Percentiles rank a stretch among this genome's conserved stretches.
phyloP scores from a whole-genome alignment of 2,329 filamentous ascomycete genomes.

The Aureobasidium sp. region DNA sequence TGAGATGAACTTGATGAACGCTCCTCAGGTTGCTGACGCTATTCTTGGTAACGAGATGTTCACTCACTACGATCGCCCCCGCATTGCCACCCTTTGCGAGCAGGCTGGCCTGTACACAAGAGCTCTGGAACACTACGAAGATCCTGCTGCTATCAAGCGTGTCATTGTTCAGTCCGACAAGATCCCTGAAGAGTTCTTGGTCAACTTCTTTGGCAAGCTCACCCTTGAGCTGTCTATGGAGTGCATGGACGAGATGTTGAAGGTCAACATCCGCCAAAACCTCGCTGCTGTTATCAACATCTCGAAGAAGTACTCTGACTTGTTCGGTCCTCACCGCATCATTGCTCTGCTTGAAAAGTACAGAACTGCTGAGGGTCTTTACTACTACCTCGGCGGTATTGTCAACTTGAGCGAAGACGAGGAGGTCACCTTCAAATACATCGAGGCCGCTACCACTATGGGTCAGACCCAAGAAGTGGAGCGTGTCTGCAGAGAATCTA shows the following conservation, averaged over 20 bases:
- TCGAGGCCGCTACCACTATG: constrained; percentile 91
- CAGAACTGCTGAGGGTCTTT: constrained; percentile 91
- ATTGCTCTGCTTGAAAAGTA: constrained; percentile 97
- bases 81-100: constrained; percentile 86
- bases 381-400: constrained; percentile 96
- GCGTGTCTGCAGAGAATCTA: constrained; percentile 91
- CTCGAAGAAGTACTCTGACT: constrained; percentile 94
- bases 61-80: constrained; percentile 85
- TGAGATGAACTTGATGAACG: constrained; percentile 97
- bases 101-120: constrained; percentile 65
- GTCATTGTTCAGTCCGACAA: constrained; percentile 78
- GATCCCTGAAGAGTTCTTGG: constrained; percentile 83
- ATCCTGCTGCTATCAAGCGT: constrained; percentile 81
- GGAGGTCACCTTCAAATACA: constrained; percentile 98
- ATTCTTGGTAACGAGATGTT: constrained; percentile 99
- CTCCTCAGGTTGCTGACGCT: constrained; percentile 93
- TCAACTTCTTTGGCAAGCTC: constrained; percentile 85
- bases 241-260: constrained; percentile 92
- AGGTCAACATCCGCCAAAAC: constrained; percentile 93
- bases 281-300: constrained; percentile 90
- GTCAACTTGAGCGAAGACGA: constrained; percentile 93
- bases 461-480: constrained; percentile 92
- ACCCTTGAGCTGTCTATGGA: constrained; percentile 93
- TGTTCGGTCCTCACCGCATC: constrained; percentile 75
- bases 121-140: constrained; percentile 90